These are phyloP conservation scores for Silene vulgaris DNA, from an alignment of 179 eudicot genomes.

Conservation along the genomic window DNA sequence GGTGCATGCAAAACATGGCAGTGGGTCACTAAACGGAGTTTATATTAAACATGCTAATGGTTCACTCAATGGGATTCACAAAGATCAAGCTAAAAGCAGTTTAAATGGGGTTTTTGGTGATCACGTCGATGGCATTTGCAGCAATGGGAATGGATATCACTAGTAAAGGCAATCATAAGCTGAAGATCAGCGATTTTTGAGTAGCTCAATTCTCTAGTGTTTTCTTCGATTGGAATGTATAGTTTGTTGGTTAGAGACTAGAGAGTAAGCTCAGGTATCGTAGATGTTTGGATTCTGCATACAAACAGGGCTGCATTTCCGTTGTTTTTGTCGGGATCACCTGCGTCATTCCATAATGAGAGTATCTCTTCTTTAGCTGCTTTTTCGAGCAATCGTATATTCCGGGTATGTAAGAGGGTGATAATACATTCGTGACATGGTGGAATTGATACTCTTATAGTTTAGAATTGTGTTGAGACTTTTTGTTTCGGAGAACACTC, in stretches of 20 bases:
- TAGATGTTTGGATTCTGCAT: constrained; percentile 33
- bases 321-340: constrained; percentile 52
- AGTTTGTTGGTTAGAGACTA: constrained; percentile 19
- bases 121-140: constrained; percentile 20
- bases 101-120: constrained; percentile 18
- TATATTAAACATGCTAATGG: constrained; percentile 20
- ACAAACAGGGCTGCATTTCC: constrained; percentile 43
- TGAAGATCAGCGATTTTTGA: constrained; percentile 19
- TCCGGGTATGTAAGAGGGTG: not conserved
- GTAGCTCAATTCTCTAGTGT: constrained; percentile 22
- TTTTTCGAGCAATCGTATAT: not conserved
- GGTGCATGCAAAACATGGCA: not conserved
- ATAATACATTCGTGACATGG: not conserved
- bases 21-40: constrained; percentile 14
- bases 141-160: constrained; percentile 30
- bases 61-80: constrained; percentile 33
- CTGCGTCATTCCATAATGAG: not conserved
- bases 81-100: constrained; percentile 16
- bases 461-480: not conserved
- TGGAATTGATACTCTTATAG: not conserved
- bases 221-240: constrained; percentile 21
- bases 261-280: constrained; percentile 21
- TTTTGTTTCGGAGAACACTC: not conserved
- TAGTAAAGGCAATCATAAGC: constrained; percentile 5
- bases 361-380: too few relatives aligned